These are phyloP conservation scores for Aspergillus aculeatus DNA, from an alignment of 2,329 filamentous ascomycete genomes.

Conservation along the genomic window DNA sequence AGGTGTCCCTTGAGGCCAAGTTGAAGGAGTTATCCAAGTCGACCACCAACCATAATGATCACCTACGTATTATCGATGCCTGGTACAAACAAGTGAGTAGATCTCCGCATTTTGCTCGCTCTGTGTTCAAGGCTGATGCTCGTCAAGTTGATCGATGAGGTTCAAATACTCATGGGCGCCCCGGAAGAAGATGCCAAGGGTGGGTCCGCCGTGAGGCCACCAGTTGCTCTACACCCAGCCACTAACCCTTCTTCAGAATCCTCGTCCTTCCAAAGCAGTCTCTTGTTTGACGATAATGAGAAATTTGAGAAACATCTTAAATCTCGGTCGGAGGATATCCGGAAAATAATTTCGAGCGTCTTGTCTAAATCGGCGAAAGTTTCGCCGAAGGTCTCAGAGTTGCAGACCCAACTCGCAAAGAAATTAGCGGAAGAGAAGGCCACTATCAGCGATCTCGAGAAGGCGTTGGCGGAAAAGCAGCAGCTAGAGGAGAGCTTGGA, in stretches of 20 bases:
- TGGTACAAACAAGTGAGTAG: constrained; percentile 87
- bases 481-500: constrained; percentile 83
- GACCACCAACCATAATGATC: constrained; percentile 83
- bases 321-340: constrained; percentile 72
- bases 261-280: constrained; percentile 50
- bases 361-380: constrained; percentile 51
- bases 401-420: constrained; percentile 73
- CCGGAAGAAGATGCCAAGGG: constrained; percentile 30
- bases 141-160: constrained; percentile 46
- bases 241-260: constrained; percentile 19
- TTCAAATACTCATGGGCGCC: constrained; percentile 43
- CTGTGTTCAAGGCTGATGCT: constrained; percentile 16
- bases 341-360: constrained; percentile 68
- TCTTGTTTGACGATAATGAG: constrained; percentile 56
- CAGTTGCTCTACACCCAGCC: neutral
- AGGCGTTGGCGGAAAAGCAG: constrained; percentile 74
- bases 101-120: neutral
- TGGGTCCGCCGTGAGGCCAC: constrained; percentile 15
- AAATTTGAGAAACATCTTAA: constrained; percentile 77
- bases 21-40: constrained; percentile 77
- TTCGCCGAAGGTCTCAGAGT: constrained; percentile 66
- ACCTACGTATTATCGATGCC: constrained; percentile 82
- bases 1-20: constrained; percentile 74
- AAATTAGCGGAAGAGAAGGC: constrained; percentile 81
- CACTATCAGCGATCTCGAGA: constrained; percentile 72